Evolutionary conservation across 495 filamentous ascomycete genomes (phyloP), one percentile per base, ranked within the genome.

Genomic region (Usnea hakonensis): DNA sequence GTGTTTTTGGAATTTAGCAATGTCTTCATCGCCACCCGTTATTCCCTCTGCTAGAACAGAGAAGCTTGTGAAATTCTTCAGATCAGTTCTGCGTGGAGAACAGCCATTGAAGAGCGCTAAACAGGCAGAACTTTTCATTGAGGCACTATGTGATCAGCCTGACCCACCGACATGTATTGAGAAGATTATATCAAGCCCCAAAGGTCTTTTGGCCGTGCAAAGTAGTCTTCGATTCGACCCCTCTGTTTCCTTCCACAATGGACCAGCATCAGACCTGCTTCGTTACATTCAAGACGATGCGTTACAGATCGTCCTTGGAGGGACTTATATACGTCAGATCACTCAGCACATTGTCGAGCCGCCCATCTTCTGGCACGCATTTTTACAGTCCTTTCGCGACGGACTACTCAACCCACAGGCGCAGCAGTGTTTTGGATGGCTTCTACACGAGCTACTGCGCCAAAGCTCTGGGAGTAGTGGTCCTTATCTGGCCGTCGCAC

Each of bases 81-180:
- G 55, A 36, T 55, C 57, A 11, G 69, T 78, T 32, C 8, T 77
- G 3, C 13, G 55, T 36, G 77, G 74, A n/a, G 70, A 75, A 41
- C 66, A 71, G 32, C 23, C 60, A 17, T 33, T 80, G 26, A 55
- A 61, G 11, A 75, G 62, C 36, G 26, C 64, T 6, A 63, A 62
- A n/a, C 75, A 83, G 62, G 80, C 76, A n/a, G 78, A 78, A 44
- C 74, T 77, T 11, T 85, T 89, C 58, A 58, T 90, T 7, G 85
- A 90, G 64, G 81, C 87, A 0, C 66, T 88, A 3, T 74, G 77
- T 21, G 71, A 65, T 16, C 77, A 85, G 63, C 55, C 66, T 2
- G 78, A 84, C 52, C 78, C 70, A 2, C 70, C 74, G 21, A 72
- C 69, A 0, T 86, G 82, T 62, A 70, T 85, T 14, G 78, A 89